Evolutionary conservation across 2,329 filamentous ascomycete species (phyloP), one percentile per base, ranked within the genome.

Genomic region (Fusarium euwallaceae): DNA sequence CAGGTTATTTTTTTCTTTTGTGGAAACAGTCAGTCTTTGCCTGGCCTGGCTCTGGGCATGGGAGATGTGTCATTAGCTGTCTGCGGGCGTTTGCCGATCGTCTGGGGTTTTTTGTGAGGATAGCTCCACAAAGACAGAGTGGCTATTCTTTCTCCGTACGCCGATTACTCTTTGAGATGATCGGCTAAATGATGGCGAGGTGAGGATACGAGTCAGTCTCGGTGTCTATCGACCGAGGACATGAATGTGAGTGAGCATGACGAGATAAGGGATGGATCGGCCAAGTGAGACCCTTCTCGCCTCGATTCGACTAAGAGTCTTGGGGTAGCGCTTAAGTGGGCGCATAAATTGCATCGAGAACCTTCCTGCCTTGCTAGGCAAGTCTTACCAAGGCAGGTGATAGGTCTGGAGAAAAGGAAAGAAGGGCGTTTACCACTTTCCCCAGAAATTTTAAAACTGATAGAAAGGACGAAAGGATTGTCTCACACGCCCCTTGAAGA

Each of bases 161-260:
- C 34, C 43, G 61, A 27, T 17, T 70, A 34, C 27, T 22, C 9
- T 59, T 60, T 17, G 29, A 45, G 45, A 36, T 32, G 39, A 73
- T 67, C 60, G 55, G 66, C 41, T 67, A 37, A 53, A 66, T 43
- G 14, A 60, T 69, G 17, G 43, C 45, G 37, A 58, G 12, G 64
- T 14, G n/a, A 55, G 22, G 60, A 45, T 55, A 45, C 69, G 72
- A 72, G 72, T 75, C 65, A 72, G 64, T 48, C 17, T 43, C 12
- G 37, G 45, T 63, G 41, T 62, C 16, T 37, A 61, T 61, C 8
- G 34, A 36, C 45, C 16, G 41, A 27, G 37, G 22, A 48, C n/a
- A 48, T 37, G 27, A 61, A 20, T 29, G 45, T 39, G 29, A 53
- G 45, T 39, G 29, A 53, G 27, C 22, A 36, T 37, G 34, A 32